A percentile compares a stretch with the other conserved stretches of the same genome.
Evolutionary conservation across 441 rosid genomes (phyloP).

Genomic region (Gossypium davidsonii): DNA sequence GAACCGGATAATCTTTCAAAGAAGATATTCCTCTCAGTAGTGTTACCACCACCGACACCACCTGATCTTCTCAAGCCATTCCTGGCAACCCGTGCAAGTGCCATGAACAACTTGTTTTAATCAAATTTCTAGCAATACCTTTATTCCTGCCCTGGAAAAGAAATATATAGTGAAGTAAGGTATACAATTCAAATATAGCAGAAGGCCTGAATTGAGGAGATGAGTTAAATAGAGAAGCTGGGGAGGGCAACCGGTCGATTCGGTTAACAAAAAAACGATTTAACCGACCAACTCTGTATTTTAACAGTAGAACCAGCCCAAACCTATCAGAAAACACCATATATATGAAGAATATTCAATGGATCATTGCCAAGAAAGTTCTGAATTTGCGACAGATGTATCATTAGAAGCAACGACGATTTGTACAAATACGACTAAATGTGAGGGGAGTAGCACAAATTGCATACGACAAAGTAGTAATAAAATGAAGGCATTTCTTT

Average conservation of each 20-base stretch:
- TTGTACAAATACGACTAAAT: not conserved
- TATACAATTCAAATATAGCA: not conserved
- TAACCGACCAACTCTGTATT: no score
- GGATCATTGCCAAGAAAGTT: not conserved
- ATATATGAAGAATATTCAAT: not conserved
- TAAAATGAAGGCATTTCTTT: not conserved
- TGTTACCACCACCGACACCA: slow-evolving; percentile 21
- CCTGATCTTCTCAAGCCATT: slow-evolving; percentile 46
- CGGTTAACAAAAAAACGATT: no score
- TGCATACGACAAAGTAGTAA: not conserved
- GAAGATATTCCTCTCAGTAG: slow-evolving; percentile 18
- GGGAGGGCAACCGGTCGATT: no score
- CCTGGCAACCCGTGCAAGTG: slow-evolving; percentile 47
- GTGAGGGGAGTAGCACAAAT: not conserved
- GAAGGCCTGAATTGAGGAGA: slow-evolving; percentile 6
- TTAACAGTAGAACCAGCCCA: not conserved
- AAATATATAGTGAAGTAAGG: slow-evolving; percentile 12
- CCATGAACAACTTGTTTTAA: slow-evolving; percentile 33
- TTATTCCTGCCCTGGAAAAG: slow-evolving; percentile 20
- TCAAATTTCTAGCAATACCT: slow-evolving; percentile 1
- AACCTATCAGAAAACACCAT: not conserved
- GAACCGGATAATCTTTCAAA: slow-evolving; percentile 17
- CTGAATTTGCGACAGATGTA: not conserved
- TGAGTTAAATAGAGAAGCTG: no score
- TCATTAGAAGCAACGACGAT: not conserved